These are phyloP conservation scores for Abortiporus biennis DNA, from an alignment of 1,284 basidiomycete species.

Conservation along the genomic window DNA sequence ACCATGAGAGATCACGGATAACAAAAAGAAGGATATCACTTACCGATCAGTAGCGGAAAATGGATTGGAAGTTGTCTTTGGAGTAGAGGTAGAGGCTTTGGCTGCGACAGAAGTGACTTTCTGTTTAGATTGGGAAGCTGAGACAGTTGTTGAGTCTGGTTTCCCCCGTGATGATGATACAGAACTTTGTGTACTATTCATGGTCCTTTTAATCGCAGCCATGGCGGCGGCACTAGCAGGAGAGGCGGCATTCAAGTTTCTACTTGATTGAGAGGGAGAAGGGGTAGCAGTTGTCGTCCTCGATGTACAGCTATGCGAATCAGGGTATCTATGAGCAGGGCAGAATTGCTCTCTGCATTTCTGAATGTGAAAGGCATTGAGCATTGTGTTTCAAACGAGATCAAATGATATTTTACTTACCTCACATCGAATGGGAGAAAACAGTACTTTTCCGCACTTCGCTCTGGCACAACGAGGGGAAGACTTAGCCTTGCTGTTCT, in stretches of 20 bases:
- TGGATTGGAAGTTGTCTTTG: constrained; percentile 28
- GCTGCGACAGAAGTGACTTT: neutral
- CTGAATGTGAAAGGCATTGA: constrained; percentile 27
- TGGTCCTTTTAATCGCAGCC: constrained; percentile 35
- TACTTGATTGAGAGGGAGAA: constrained; percentile 9
- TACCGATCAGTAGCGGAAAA: constrained; percentile 72
- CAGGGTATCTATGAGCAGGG: constrained; percentile 66
- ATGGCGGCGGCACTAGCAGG: constrained; percentile 35
- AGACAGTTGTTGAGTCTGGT: neutral
- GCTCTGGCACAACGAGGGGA: constrained; percentile 53
- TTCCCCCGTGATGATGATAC: constrained; percentile 8
- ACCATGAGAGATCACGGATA: constrained; percentile 59
- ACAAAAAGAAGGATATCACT: constrained; percentile 27
- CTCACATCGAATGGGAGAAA: constrained; percentile 64
- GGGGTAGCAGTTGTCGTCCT: constrained; percentile 7
- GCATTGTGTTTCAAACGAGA: neutral
- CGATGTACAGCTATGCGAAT: constrained; percentile 51
- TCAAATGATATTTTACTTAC: constrained; percentile 38
- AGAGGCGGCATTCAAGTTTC: constrained; percentile 16
- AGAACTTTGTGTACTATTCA: constrained; percentile 15
- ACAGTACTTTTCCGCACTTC: constrained; percentile 66
- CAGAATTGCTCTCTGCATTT: constrained; percentile 67
- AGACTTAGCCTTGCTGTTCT: constrained; percentile 37
- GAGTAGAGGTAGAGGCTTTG: constrained; percentile 7
- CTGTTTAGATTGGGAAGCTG: neutral